A percentile compares a stretch with the other conserved stretches of the same genome.
Conservation (phyloP, 352 stramenopile genomes). For the Aphanomyces stellatus region DNA sequence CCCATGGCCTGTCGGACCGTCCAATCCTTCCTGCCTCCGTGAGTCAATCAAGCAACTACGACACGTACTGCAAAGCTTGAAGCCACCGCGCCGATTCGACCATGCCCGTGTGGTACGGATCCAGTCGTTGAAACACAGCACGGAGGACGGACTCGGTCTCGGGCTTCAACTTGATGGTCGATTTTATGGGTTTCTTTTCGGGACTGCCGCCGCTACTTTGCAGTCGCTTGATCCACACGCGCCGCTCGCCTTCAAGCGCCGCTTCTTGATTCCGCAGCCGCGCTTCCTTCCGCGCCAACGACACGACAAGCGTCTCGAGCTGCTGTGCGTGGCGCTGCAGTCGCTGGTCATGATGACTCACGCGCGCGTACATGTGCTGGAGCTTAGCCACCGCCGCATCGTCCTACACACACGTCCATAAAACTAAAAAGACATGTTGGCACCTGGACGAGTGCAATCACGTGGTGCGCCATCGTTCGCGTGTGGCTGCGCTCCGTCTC, state of each 20-base stretch:
- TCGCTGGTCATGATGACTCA: constrained; percentile 37
- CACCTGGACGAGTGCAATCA: constrained; percentile 39
- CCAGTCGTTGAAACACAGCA: constrained; percentile 52
- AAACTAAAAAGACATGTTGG: not conserved
- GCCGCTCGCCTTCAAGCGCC: constrained; percentile 36
- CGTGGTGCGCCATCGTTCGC: constrained; percentile 31
- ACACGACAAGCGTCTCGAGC: constrained; percentile 30
- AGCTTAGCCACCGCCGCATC: constrained; percentile 40
- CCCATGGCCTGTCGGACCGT: constrained; percentile 25
- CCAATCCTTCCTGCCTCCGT: constrained; percentile 26
- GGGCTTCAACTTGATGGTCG: constrained; percentile 27
- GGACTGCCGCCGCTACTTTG: not conserved
- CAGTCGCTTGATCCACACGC: constrained; percentile 22
- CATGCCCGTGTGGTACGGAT: constrained; percentile 52
- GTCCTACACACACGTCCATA: constrained; percentile 22
- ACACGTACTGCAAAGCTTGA: constrained; percentile 26
- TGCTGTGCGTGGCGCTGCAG: constrained; percentile 34
- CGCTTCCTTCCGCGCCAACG: constrained; percentile 44
- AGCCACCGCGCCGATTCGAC: constrained; percentile 30
- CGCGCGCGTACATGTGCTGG: constrained; percentile 28
- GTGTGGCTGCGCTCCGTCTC: constrained; percentile 39
- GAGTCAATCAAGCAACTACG: too few species aligned
- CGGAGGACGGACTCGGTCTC: constrained; percentile 45
- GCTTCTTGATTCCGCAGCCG: constrained; percentile 57
- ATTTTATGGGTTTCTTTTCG: not conserved